phyloP scores from a whole-genome alignment of 768 basidiomycete genomes.

The Kwoniella botswanensis region DNA sequence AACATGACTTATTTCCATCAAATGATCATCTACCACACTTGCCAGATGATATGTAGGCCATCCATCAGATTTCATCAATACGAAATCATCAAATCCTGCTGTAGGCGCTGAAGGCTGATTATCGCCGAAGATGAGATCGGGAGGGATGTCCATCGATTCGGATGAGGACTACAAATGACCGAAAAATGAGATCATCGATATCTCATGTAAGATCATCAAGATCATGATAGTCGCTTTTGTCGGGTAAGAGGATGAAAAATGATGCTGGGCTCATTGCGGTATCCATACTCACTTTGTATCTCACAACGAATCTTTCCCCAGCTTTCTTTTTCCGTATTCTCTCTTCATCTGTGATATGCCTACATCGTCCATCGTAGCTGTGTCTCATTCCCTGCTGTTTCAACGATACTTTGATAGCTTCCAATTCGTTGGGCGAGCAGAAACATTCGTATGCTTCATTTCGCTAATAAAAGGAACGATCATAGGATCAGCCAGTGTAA shows the following conservation, averaged over 20 bases:
- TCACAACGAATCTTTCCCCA: conserved; percentile 79
- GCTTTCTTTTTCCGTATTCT: conserved; percentile 72
- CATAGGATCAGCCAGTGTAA: conserved; percentile 3
- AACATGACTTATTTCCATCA: conserved; percentile 96
- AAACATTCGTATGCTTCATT: conserved; percentile 95
- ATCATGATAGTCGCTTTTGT: neutral
- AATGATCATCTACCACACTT: conserved; percentile 91
- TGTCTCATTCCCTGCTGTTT: conserved; percentile 73
- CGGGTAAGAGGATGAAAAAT: neutral
- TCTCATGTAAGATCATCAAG: too few relatives aligned
- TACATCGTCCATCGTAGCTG: conserved; percentile 86
- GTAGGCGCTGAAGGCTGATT: conserved; percentile 58
- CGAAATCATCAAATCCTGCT: conserved; percentile 73
- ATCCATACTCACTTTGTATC: conserved; percentile 71
- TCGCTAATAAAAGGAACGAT: conserved; percentile 62
- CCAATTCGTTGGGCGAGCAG: conserved; percentile 75
- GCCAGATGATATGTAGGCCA: conserved; percentile 98
- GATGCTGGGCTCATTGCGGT: neutral
- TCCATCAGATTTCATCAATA: conserved; percentile 86
- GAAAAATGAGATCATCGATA: too few relatives aligned
- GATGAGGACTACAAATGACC: conserved; percentile 54
- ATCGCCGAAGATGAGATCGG: conserved; percentile 77
- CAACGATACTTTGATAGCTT: conserved; percentile 70
- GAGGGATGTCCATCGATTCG: conserved; percentile 62
- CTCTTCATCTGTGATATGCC: conserved; percentile 86